Conservation (phyloP, 2,329 filamentous ascomycete species). For the Alternaria gansuensis region DNA sequence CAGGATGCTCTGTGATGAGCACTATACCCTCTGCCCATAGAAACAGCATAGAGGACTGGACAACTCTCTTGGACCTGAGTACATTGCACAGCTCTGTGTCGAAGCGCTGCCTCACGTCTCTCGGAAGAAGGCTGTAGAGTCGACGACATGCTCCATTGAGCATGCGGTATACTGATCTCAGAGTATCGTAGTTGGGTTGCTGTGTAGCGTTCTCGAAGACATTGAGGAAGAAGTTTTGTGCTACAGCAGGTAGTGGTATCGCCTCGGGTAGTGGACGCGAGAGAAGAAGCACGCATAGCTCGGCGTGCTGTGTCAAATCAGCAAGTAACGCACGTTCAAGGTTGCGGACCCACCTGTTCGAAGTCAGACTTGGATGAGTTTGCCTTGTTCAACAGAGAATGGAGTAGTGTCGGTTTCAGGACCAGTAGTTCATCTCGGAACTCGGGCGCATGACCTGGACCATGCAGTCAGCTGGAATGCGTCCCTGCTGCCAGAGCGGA, state of each 20-base stretch:
- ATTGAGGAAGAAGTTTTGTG: slow-evolving; percentile 48
- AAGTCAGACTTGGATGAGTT: slow-evolving; percentile 42
- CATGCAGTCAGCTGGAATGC: slow-evolving; percentile 28
- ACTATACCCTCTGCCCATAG: slow-evolving; percentile 49
- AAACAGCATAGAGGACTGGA: slow-evolving; percentile 41
- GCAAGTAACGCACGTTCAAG: neutral
- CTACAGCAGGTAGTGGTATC: slow-evolving; percentile 44
- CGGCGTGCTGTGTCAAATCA: slow-evolving; percentile 34
- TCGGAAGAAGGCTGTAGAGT: slow-evolving; percentile 38
- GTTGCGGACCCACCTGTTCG: slow-evolving; percentile 38
- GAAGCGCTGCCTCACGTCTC: slow-evolving; percentile 33
- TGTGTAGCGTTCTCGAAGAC: slow-evolving; percentile 42
- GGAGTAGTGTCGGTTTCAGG: slow-evolving; percentile 44
- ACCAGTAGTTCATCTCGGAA: slow-evolving; percentile 45
- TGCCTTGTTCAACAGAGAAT: slow-evolving; percentile 47
- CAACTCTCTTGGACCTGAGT: slow-evolving; percentile 34
- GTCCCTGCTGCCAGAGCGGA: neutral
- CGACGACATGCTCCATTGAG: slow-evolving; percentile 50
- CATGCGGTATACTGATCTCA: slow-evolving; percentile 45
- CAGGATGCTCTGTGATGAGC: slow-evolving; percentile 39
- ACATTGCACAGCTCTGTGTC: slow-evolving; percentile 43
- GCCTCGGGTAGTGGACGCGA: slow-evolving; percentile 44
- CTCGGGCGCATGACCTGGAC: slow-evolving; percentile 41
- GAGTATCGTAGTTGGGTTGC: slow-evolving; percentile 33
- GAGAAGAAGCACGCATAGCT: slow-evolving; percentile 46